A percentile compares a stretch with the other conserved stretches of the same genome.
Conservation (phyloP, 2,329 filamentous ascomycete species). For the Acrocalymma vagum region DNA sequence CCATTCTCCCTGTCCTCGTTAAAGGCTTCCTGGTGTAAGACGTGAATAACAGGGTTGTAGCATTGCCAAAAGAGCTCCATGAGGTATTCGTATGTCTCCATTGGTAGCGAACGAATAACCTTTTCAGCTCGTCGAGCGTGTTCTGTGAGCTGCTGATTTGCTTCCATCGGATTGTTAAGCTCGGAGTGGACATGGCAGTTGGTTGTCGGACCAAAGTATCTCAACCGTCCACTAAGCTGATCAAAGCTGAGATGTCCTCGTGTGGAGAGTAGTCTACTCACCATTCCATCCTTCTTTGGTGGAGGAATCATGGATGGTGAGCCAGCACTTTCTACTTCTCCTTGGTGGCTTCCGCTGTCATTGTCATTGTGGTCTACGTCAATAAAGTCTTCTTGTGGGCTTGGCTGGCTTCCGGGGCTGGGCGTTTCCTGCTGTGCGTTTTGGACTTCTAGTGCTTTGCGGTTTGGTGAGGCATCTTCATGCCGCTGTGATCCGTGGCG, state of each 20-base stretch:
- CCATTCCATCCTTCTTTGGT: constrained; percentile 57
- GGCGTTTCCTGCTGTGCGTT: constrained; percentile 31
- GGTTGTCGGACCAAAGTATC: constrained; percentile 64
- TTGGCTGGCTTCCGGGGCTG: constrained; percentile 40
- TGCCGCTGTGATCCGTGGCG: constrained; percentile 43
- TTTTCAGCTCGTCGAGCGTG: constrained; percentile 58
- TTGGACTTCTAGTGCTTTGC: constrained; percentile 21
- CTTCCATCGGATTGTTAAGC: constrained; percentile 43
- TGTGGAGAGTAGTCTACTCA: constrained; percentile 59
- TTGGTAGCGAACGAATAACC: constrained; percentile 56
- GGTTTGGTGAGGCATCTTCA: constrained; percentile 34
- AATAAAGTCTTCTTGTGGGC: constrained; percentile 38
- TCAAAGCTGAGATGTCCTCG: constrained; percentile 62
- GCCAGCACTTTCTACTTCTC: constrained; percentile 34
- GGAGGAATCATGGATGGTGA: constrained; percentile 43
- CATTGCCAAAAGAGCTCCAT: constrained; percentile 62
- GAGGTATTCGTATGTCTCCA: constrained; percentile 61
- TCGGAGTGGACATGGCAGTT: constrained; percentile 62
- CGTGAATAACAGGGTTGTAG: constrained; percentile 60
- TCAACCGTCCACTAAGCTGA: constrained; percentile 58
- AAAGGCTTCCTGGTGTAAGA: constrained; percentile 61
- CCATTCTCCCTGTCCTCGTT: constrained; percentile 57
- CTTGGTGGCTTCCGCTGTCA: constrained; percentile 28
- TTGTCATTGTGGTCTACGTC: constrained; percentile 35
- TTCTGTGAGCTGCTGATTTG: constrained; percentile 53